Percentiles rank a stretch among this genome's conserved stretches.
Conservation (phyloP, 1,284 basidiomycete genomes). For the Meripilus lineatus region DNA sequence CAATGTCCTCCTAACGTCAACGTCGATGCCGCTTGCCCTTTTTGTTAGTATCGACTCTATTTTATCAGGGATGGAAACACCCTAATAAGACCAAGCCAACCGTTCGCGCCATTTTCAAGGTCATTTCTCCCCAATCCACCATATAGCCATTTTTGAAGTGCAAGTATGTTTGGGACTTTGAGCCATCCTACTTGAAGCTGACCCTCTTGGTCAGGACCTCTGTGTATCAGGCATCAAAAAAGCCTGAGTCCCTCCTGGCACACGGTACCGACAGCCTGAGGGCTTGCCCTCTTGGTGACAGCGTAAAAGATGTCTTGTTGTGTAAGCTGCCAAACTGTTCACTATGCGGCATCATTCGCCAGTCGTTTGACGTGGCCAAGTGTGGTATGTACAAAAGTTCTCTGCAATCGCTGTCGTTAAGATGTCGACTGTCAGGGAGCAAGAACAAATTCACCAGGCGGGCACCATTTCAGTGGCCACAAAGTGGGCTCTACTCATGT, state of each 20-base stretch:
- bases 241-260: constrained; percentile 54
- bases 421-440: constrained; percentile 36
- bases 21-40: too few species aligned
- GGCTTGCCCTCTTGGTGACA: constrained; percentile 47
- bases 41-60: constrained; percentile 42
- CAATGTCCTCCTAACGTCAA: constrained; percentile 1
- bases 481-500: not conserved
- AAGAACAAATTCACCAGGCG: constrained; percentile 51
- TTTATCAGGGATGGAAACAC: constrained; percentile 53
- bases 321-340: constrained; percentile 43
- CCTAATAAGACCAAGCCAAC: constrained; percentile 44
- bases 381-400: constrained; percentile 40
- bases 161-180: too few species aligned
- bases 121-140: constrained; percentile 39
- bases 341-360: constrained; percentile 47
- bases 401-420: not conserved
- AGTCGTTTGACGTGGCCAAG: constrained; percentile 48
- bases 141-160: constrained; percentile 42
- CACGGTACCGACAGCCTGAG: constrained; percentile 60
- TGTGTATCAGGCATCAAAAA: too few species aligned
- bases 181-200: too few species aligned
- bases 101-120: constrained; percentile 48
- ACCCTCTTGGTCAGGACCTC: too few species aligned
- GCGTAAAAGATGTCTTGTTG: constrained; percentile 34
- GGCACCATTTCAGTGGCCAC: constrained; percentile 8